A percentile compares a stretch with the other conserved stretches of the same genome.
These are phyloP conservation scores for Saccharomycopsis malanga DNA, from an alignment of 805 yeast species.

Conservation along the genomic window DNA sequence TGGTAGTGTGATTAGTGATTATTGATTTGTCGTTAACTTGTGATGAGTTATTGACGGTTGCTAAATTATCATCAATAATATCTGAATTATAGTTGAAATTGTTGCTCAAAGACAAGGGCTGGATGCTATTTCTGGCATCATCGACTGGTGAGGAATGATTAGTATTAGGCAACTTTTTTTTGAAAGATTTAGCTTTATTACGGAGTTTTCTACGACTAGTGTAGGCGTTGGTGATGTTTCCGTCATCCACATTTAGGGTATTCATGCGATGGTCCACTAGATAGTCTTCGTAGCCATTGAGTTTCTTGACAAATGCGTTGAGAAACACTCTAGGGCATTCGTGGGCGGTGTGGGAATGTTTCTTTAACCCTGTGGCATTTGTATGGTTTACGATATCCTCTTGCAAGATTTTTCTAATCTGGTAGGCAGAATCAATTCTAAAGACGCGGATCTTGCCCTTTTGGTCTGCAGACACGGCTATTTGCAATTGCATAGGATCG, in stretches of 20 bases:
- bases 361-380: not conserved
- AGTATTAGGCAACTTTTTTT: too few relatives aligned
- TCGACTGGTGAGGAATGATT: too few relatives aligned
- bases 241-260: slow-evolving; percentile 2
- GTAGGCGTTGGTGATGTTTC: not conserved
- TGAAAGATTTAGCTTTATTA: too few relatives aligned
- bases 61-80: not conserved
- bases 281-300: slow-evolving; percentile 2
- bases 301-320: slow-evolving; percentile 8
- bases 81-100: not conserved
- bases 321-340: not conserved
- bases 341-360: not conserved
- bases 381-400: slow-evolving; percentile 17
- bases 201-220: not conserved
- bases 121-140: too few relatives aligned
- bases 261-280: not conserved
- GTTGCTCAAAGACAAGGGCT: not conserved
- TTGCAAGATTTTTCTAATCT: slow-evolving; percentile 34
- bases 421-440: slow-evolving; percentile 67
- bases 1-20: not conserved
- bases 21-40: slow-evolving; percentile 15
- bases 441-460: slow-evolving; percentile 68
- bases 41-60: not conserved
- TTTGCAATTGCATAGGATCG: slow-evolving; percentile 26
- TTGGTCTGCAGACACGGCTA: slow-evolving; percentile 72